Conservation (phyloP, 352 stramenopile species). For the Pythium monospermum region DNA sequence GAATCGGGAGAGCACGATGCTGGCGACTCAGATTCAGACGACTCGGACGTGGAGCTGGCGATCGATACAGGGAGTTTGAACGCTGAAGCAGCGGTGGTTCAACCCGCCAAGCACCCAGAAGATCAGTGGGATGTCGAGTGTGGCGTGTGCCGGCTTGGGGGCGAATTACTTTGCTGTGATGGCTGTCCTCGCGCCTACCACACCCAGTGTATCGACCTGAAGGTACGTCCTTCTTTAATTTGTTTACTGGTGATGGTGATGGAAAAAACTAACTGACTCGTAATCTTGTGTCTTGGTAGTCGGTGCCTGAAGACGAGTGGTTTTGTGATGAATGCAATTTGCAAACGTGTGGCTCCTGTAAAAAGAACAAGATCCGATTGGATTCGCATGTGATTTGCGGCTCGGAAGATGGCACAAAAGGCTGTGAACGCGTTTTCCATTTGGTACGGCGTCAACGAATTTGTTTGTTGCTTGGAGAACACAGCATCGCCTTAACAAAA, state of each 20-base stretch:
- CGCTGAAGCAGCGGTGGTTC: conserved; percentile 4
- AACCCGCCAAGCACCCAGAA: conserved; percentile 31
- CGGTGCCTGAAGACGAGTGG: conserved; percentile 75
- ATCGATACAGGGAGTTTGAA: conserved; percentile 20
- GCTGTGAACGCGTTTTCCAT: conserved; percentile 86
- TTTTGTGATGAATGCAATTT: conserved; percentile 87
- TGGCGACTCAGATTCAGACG: neutral
- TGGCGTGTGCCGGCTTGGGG: conserved; percentile 76
- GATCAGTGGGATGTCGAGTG: conserved; percentile 90
- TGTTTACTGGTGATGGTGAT: neutral
- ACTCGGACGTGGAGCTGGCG: conserved; percentile 15
- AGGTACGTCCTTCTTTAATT: conserved; percentile 17
- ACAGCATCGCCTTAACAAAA: too few species aligned
- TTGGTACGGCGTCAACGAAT: conserved; percentile 38
- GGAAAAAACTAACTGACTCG: neutral
- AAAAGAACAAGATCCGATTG: conserved; percentile 86
- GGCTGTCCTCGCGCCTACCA: conserved; percentile 92
- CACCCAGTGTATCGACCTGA: conserved; percentile 70
- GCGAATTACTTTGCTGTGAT: conserved; percentile 88
- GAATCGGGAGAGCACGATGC: too few species aligned
- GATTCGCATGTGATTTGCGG: conserved; percentile 88
- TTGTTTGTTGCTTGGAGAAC: too few species aligned
- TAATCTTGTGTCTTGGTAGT: conserved; percentile 11
- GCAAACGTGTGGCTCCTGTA: conserved; percentile 74
- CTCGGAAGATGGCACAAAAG: conserved; percentile 80